These are phyloP conservation scores for Trametes maxima DNA, from an alignment of 768 basidiomycete species.

Conservation along the genomic window DNA sequence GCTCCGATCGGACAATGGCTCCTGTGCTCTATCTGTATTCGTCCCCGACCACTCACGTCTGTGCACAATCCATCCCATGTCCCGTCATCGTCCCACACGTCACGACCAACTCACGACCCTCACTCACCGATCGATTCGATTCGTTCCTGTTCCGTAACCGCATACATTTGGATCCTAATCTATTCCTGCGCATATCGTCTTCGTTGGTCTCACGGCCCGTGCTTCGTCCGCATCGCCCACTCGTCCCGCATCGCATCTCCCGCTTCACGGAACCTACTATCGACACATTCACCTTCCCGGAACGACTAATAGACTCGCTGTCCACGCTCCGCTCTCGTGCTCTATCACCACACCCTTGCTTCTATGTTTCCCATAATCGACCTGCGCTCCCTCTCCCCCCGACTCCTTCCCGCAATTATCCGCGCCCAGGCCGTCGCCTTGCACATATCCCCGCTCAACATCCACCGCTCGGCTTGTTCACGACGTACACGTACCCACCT, in stretches of 20 bases:
- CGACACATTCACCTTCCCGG: neutral
- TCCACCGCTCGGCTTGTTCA: too few species aligned
- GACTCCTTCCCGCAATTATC: neutral
- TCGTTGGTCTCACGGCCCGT: neutral
- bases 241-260: neutral
- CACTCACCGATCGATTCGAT: slow-evolving; percentile 1
- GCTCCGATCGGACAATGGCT: slow-evolving; percentile 18
- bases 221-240: slow-evolving; percentile 2
- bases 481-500: neutral
- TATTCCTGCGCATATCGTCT: slow-evolving; percentile 20
- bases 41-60: slow-evolving; percentile 15
- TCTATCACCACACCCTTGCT: neutral
- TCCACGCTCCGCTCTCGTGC: neutral
- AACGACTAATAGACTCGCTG: slow-evolving; percentile 13
- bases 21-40: slow-evolving; percentile 23
- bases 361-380: neutral
- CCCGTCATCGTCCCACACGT: slow-evolving; percentile 8
- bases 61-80: slow-evolving; percentile 10
- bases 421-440: slow-evolving; percentile 1
- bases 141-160: neutral
- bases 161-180: slow-evolving; percentile 17
- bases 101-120: slow-evolving; percentile 27
- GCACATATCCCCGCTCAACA: slow-evolving; percentile 3
- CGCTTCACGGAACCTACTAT: neutral
- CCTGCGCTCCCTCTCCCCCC: neutral